phyloP scores from a whole-genome alignment of 1,139 yeast species.

The Candida albicans region DNA sequence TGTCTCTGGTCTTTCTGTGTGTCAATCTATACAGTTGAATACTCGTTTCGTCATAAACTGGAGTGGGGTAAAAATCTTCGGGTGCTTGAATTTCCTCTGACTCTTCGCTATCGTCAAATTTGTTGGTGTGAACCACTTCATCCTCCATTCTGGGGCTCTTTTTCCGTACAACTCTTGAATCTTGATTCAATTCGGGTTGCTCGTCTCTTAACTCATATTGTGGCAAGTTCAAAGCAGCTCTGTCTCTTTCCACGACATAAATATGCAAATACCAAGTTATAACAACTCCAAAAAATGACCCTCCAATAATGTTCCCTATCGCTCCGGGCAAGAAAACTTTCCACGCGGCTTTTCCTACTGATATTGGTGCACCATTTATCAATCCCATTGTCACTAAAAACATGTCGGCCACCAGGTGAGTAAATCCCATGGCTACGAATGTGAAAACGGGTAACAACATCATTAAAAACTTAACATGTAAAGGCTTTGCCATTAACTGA shows the following conservation, averaged over 20 bases:
- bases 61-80: conserved; percentile 8
- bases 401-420: conserved; percentile 85
- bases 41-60: conserved; percentile 12
- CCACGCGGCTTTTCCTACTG: conserved; percentile 70
- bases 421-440: conserved; percentile 71
- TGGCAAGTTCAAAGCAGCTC: conserved; percentile 59
- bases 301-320: conserved; percentile 73
- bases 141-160: conserved; percentile 19
- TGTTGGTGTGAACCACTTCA: conserved; percentile 9
- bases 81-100: conserved; percentile 6
- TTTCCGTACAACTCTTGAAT: conserved; percentile 68
- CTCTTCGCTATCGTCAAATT: conserved; percentile 7
- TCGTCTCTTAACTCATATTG: conserved; percentile 70
- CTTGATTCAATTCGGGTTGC: conserved; percentile 73
- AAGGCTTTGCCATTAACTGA: conserved; percentile 74
- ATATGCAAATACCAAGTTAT: conserved; percentile 72
- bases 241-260: conserved; percentile 68
- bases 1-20: conserved; percentile 8
- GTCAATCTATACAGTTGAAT: conserved; percentile 1
- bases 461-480: conserved; percentile 73
- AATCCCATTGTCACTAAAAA: conserved; percentile 62
- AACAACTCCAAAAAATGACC: conserved; percentile 57
- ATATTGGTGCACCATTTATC: conserved; percentile 60
- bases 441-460: conserved; percentile 69
- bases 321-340: conserved; percentile 66